A percentile compares a stretch with the other conserved stretches of the same genome.
These are phyloP conservation scores for Pseudocercospora musae DNA, from an alignment of 2,329 filamentous ascomycete genomes.

Conservation along the genomic window DNA sequence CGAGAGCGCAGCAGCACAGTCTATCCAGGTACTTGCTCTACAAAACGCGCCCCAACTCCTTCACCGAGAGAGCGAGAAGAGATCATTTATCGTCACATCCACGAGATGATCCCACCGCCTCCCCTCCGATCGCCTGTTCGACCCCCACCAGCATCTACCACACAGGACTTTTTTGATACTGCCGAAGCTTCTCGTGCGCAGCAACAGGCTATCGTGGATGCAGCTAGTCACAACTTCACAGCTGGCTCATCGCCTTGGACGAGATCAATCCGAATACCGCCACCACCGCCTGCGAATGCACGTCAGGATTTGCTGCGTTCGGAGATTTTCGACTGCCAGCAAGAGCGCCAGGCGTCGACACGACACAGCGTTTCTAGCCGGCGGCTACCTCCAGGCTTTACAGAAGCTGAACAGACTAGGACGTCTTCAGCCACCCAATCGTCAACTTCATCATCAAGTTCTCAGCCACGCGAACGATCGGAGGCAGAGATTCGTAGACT, in stretches of 20 bases:
- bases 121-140: not conserved
- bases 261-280: not conserved
- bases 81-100: constrained; percentile 15
- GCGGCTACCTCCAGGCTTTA: not conserved
- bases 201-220: not conserved
- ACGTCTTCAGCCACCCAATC: not conserved
- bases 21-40: not conserved
- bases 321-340: not conserved
- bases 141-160: constrained; percentile 9
- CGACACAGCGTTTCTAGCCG: not conserved
- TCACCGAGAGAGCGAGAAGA: constrained; percentile 4
- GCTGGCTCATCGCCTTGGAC: not conserved
- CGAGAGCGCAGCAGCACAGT: not conserved
- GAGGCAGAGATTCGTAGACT: constrained; percentile 31
- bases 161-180: constrained; percentile 20
- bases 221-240: not conserved
- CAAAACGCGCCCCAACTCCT: not conserved
- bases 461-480: not conserved
- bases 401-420: not conserved
- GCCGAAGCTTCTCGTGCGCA: constrained; percentile 1
- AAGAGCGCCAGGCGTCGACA: not conserved
- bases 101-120: constrained; percentile 5
- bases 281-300: not conserved
- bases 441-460: not conserved
- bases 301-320: not conserved